phyloP scores from a whole-genome alignment of 2,329 filamentous ascomycete species.

The Davidsoniella virescens region DNA sequence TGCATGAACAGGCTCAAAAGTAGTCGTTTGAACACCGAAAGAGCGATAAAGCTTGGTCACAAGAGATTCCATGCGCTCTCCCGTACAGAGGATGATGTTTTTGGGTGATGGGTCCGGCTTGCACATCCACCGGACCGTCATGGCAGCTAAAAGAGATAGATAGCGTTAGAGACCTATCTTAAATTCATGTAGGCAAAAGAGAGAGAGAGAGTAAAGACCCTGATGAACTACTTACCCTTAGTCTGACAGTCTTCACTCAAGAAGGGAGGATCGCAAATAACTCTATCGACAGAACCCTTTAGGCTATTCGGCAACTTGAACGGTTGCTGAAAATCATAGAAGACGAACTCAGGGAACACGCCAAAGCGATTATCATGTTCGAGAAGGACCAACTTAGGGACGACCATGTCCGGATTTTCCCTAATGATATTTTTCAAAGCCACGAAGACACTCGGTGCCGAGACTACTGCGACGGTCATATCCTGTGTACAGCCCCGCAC shows the following conservation, averaged over 20 bases:
- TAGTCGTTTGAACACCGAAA: conserved; percentile 46
- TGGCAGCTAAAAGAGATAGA: conserved; percentile 37
- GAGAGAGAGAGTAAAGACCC: too few relatives aligned
- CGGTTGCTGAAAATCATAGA: conserved; percentile 58
- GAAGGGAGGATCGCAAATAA: conserved; percentile 67
- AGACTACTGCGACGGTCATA: conserved; percentile 51
- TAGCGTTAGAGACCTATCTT: background rate
- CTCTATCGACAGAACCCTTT: conserved; percentile 48
- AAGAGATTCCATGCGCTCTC: conserved; percentile 55
- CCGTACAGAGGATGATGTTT: conserved; percentile 55
- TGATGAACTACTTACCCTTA: conserved; percentile 35
- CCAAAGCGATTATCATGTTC: conserved; percentile 61
- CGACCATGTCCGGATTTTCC: conserved; percentile 15
- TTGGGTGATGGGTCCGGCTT: conserved; percentile 22
- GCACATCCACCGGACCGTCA: conserved; percentile 60
- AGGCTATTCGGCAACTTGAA: conserved; percentile 47
- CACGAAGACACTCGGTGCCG: conserved; percentile 62
- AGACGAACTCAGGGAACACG: conserved; percentile 57
- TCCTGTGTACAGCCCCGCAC: conserved; percentile 41
- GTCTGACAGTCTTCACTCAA: conserved; percentile 68
- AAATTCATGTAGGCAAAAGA: background rate
- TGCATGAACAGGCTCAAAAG: conserved; percentile 52
- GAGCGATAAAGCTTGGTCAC: conserved; percentile 51
- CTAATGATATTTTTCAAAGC: conserved; percentile 51
- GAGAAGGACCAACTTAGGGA: conserved; percentile 47